phyloP scores from a whole-genome alignment of 371 early-diverging fungal species.

The Phascolomyces articulosus region DNA sequence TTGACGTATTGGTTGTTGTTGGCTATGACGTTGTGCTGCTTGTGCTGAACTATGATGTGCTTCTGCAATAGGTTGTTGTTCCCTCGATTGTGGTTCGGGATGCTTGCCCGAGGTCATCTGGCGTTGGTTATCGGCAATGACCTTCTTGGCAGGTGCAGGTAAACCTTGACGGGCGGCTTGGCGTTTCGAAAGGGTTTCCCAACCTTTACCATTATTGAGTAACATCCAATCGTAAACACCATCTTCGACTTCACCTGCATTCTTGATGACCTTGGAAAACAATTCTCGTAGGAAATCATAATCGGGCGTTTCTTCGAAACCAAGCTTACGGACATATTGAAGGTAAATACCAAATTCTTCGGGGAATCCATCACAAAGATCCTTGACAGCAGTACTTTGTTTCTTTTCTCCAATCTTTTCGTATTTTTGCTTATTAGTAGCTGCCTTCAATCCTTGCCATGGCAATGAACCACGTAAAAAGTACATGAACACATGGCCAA shows the following conservation, averaged over 20 bases:
- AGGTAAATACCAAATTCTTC: slow-evolving; percentile 88
- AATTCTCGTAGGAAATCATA: slow-evolving; percentile 83
- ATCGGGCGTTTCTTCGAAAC: slow-evolving; percentile 93
- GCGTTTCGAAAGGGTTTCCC: slow-evolving; percentile 38
- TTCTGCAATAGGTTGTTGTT: not conserved
- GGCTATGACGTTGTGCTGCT: slow-evolving; percentile 4
- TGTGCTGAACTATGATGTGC: not conserved
- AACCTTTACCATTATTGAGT: slow-evolving; percentile 56
- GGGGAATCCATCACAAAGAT: slow-evolving; percentile 77
- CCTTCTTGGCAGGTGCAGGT: slow-evolving; percentile 26
- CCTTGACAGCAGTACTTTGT: slow-evolving; percentile 72
- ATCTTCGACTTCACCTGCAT: slow-evolving; percentile 75
- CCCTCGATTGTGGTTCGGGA: not conserved
- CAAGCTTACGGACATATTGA: slow-evolving; percentile 83
- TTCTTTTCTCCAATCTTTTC: slow-evolving; percentile 91
- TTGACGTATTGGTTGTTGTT: slow-evolving; percentile 3
- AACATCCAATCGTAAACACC: slow-evolving; percentile 91
- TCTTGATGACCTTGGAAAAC: slow-evolving; percentile 77
- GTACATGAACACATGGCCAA: slow-evolving; percentile 93
- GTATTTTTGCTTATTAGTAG: slow-evolving; percentile 90
- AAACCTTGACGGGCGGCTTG: slow-evolving; percentile 24
- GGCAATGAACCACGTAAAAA: slow-evolving; percentile 88
- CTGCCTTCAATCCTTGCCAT: slow-evolving; percentile 92
- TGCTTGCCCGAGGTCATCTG: slow-evolving; percentile 13
- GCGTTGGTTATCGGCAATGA: slow-evolving; percentile 22